Evolutionary conservation across 257 asterid species (phyloP).

Genomic region (Solanum chiquidenum): DNA sequence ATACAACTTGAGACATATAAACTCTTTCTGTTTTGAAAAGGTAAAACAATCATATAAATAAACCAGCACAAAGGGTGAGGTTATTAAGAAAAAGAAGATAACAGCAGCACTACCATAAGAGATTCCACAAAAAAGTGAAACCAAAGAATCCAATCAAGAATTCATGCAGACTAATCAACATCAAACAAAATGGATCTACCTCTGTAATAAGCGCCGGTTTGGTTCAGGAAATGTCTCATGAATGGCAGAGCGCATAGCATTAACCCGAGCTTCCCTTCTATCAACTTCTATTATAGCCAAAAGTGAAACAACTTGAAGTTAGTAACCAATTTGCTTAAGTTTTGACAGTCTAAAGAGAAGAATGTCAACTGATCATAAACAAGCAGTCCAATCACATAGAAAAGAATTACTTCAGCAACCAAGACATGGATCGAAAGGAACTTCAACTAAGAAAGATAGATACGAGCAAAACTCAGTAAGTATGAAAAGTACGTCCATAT

Average conservation of each 20-base stretch:
- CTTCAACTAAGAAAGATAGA: neutral
- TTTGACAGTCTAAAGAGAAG: neutral
- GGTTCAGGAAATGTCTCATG: constrained; percentile 93
- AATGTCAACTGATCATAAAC: neutral
- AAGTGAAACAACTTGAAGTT: constrained; percentile 13
- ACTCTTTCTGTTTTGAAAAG: neutral
- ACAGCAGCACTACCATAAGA: neutral
- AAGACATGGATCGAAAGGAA: neutral
- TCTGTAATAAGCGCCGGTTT: constrained; percentile 78
- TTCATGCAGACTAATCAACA: neutral
- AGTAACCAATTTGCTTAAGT: neutral
- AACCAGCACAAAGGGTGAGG: neutral
- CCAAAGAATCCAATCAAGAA: neutral
- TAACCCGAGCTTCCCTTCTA: constrained; percentile 65
- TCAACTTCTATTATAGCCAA: constrained; percentile 48
- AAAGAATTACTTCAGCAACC: neutral
- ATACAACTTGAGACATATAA: neutral
- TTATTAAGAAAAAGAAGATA: neutral
- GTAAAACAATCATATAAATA: neutral
- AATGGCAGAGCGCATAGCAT: constrained; percentile 75
- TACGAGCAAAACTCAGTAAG: neutral
- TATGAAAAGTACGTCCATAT: neutral
- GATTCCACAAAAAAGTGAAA: neutral
- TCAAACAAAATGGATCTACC: constrained; percentile 29
- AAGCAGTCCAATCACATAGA: neutral